Conservation (phyloP, 2,329 filamentous ascomycete genomes). For the Knufia fluminis region DNA sequence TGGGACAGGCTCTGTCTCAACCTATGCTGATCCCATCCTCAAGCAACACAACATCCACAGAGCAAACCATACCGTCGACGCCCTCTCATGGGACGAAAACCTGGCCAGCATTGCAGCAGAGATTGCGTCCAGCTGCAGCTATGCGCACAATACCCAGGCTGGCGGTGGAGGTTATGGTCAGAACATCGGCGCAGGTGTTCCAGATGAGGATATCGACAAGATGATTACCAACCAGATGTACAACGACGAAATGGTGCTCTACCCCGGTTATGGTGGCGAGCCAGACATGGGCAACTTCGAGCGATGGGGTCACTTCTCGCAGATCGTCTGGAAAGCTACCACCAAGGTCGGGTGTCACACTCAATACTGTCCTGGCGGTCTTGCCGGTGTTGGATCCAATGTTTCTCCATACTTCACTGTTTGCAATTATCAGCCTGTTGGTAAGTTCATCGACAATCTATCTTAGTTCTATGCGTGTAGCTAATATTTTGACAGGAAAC, state of each 20-base stretch:
- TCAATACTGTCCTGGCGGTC: constrained; percentile 32
- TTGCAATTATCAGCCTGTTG: constrained; percentile 74
- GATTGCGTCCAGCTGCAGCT: constrained; percentile 59
- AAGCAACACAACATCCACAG: constrained; percentile 82
- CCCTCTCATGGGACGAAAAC: constrained; percentile 55
- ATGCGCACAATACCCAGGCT: constrained; percentile 68
- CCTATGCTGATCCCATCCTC: constrained; percentile 35
- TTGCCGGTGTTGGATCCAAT: constrained; percentile 34
- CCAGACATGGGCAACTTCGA: constrained; percentile 57
- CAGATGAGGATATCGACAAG: constrained; percentile 49
- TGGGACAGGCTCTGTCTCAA: constrained; percentile 18
- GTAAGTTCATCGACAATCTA: constrained; percentile 41
- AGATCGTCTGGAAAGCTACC: constrained; percentile 62
- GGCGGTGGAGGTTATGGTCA: constrained; percentile 67
- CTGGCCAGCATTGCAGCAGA: constrained; percentile 55
- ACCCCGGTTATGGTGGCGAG: constrained; percentile 51
- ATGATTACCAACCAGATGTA: constrained; percentile 82
- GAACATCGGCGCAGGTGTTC: constrained; percentile 70
- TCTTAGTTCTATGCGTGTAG: constrained; percentile 1
- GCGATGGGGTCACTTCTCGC: constrained; percentile 64
- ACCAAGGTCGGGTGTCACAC: constrained; percentile 55
- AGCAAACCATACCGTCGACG: constrained; percentile 62
- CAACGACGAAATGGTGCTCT: constrained; percentile 61
- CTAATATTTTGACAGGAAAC: constrained; percentile 42
- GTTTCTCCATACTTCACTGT: constrained; percentile 62